Evolutionary conservation across 768 basidiomycete species (phyloP), one percentile per base, ranked within the genome.

Genomic region (Gymnopilus junonius): DNA sequence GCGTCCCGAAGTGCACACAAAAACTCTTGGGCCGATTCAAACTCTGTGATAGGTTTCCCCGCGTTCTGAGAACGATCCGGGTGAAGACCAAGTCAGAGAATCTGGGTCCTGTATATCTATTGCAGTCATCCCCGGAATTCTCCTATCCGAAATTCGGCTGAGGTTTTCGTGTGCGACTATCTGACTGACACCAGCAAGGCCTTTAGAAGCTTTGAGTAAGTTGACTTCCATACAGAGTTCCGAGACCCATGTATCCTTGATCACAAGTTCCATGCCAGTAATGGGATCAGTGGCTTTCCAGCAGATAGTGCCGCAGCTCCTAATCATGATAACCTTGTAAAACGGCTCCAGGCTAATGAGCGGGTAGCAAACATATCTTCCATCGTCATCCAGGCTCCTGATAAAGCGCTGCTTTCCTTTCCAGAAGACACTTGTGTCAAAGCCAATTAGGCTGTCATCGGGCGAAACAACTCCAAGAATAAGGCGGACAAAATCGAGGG

Each of bases 231-330:
- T 23, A 2, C 46, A 32, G 12, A 59, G 57, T 2, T 31, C 50
- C 0, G 62, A 48, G 2, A 54, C 37, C 71, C 71, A 72, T 8
- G 58, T 61, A 31, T 72, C 70, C 61, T 73, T 73, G 45, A 71
- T 48, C 27, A 71, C 10, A 8, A 60, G 48, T 6, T 29, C 5
- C 12, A 43, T 64, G 23, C 12, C 35, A 25, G 1, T 23, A 27
- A 11, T 35, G 40, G 7, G 21, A 43, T 65, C 58, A 14, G 20
- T 10, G 15, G 54, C 67, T 8, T 23, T 43, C 72, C 72, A 73
- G 37, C 69, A 70, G n/a, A 43, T 59, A 1, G 70, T 71, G 1
- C 68, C 70, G 10, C 65, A 62, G 4, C 67, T 67, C 2, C 62
- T 55, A 51, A 73, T 67, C n/a, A 58, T 63, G 2, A 48, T 54